Evolutionary conservation across 2,329 filamentous ascomycete species (phyloP).

Genomic region (Ascochyta rabiei): DNA sequence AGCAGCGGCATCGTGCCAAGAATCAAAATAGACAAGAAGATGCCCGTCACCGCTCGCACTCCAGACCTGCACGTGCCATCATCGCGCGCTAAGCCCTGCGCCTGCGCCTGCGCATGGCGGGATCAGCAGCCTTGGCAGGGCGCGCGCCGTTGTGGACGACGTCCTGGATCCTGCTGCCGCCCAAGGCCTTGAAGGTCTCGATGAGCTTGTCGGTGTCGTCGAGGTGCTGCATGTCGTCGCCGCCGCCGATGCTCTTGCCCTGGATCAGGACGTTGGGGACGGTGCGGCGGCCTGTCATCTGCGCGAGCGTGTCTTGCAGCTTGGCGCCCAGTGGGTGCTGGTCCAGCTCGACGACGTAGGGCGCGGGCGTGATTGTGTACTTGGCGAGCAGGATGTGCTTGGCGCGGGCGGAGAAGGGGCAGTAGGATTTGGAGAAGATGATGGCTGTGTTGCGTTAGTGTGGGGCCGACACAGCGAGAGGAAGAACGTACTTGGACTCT

Average conservation of each 20-base stretch:
- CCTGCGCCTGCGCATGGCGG: not conserved
- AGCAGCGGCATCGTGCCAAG: too few species aligned
- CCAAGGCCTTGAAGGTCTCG: constrained; percentile 74
- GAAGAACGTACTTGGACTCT: constrained; percentile 70
- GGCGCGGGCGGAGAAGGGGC: constrained; percentile 81
- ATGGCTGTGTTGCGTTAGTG: constrained; percentile 66
- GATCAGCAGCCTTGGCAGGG: not conserved
- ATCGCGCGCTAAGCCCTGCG: constrained; percentile 2
- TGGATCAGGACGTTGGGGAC: constrained; percentile 93
- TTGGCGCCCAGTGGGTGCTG: constrained; percentile 73
- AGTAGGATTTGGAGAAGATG: constrained; percentile 96
- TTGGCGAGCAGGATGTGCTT: constrained; percentile 84
- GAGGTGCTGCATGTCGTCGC: constrained; percentile 81
- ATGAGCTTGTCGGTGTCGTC: constrained; percentile 67
- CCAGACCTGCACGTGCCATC: too few species aligned
- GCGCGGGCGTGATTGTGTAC: constrained; percentile 81
- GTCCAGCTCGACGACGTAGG: constrained; percentile 91
- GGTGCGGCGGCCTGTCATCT: constrained; percentile 79
- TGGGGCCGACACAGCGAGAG: not conserved
- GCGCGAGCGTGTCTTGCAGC: constrained; percentile 73
- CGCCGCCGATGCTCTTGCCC: constrained; percentile 86
- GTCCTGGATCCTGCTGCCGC: constrained; percentile 66
- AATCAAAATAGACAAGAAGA: not conserved
- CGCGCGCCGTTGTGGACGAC: constrained; percentile 23
- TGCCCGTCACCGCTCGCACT: not conserved